A percentile compares a stretch with the other conserved stretches of the same genome.
Conservation (phyloP, 441 rosid species). For the Erodium trifolium region DNA sequence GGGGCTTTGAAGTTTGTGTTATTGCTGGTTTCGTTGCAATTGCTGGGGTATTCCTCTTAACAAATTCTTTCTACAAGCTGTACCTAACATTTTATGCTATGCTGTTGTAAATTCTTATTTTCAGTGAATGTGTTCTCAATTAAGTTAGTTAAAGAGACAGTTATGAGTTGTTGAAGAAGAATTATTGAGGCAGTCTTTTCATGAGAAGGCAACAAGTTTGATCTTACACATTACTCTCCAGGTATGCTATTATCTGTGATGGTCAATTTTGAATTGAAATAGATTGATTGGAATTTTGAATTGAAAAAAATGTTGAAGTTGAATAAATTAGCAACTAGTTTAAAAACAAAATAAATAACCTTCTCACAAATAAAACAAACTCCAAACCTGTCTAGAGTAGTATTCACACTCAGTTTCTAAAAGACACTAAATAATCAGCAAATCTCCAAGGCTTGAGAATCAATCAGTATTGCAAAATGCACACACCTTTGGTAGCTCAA, state of each 20-base stretch:
- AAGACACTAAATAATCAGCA: slow-evolving; percentile 7
- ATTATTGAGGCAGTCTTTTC: background rate
- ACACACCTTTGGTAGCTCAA: slow-evolving; percentile 29
- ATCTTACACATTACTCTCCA: no score
- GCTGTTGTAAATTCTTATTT: background rate
- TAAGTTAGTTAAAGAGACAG: background rate
- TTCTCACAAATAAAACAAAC: background rate
- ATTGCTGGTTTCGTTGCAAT: background rate
- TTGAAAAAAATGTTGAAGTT: background rate
- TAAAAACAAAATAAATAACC: background rate
- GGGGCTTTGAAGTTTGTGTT: background rate
- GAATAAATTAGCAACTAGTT: background rate
- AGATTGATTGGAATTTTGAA: no score
- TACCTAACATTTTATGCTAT: background rate
- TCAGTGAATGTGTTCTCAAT: background rate
- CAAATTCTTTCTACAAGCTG: background rate
- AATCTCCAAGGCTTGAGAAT: background rate
- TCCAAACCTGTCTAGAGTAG: slow-evolving; percentile 40
- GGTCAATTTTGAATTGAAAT: no score
- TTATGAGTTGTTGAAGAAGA: background rate
- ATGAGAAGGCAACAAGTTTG: no score
- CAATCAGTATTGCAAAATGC: slow-evolving; percentile 1
- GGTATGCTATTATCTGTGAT: no score
- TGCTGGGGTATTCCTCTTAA: background rate
- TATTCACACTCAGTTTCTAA: slow-evolving; percentile 33